Evolutionary conservation across 176 grass and related monocot species (phyloP).

Genomic region (Puya raimondii): DNA sequence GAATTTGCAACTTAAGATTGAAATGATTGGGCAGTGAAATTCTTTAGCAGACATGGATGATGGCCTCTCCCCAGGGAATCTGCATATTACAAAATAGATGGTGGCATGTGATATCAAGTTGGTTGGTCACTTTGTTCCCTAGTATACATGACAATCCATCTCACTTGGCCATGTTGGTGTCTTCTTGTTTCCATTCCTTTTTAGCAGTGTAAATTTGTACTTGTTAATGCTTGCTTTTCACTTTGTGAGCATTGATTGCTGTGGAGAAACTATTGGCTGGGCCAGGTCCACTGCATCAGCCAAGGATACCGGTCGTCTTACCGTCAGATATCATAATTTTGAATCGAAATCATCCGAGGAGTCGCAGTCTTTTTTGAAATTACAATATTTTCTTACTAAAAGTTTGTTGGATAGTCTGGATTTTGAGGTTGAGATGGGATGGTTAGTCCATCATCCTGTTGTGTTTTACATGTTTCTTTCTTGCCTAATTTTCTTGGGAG

Average conservation of each 20-base stretch:
- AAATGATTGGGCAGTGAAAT: constrained; percentile 32
- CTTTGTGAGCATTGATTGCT: constrained; percentile 17
- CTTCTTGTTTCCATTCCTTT: constrained; percentile 3
- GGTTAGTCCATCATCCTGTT: constrained; percentile 31
- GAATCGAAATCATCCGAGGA: no score
- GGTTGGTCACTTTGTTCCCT: constrained; percentile 39
- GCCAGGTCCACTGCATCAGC: constrained; percentile 9
- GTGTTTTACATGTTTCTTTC: constrained; percentile 55
- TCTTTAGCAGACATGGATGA: constrained; percentile 14
- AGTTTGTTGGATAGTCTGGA: no score
- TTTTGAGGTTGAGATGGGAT: no score
- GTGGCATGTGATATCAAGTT: constrained; percentile 46
- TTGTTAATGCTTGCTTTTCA: constrained; percentile 8
- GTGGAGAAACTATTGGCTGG: constrained; percentile 20
- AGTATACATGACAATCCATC: constrained; percentile 31
- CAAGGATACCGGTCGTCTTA: no score
- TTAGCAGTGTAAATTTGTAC: constrained; percentile 13
- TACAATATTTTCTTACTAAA: no score
- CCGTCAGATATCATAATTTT: no score
- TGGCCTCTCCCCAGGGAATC: constrained; percentile 14
- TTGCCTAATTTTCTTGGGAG: constrained; percentile 35
- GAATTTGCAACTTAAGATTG: constrained; percentile 21
- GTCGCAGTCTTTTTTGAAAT: no score
- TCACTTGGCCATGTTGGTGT: constrained; percentile 25
- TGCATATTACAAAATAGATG: constrained; percentile 16